Conservation (phyloP, 2,329 filamentous ascomycete genomes). For the Rachicladosporium sp. region DNA sequence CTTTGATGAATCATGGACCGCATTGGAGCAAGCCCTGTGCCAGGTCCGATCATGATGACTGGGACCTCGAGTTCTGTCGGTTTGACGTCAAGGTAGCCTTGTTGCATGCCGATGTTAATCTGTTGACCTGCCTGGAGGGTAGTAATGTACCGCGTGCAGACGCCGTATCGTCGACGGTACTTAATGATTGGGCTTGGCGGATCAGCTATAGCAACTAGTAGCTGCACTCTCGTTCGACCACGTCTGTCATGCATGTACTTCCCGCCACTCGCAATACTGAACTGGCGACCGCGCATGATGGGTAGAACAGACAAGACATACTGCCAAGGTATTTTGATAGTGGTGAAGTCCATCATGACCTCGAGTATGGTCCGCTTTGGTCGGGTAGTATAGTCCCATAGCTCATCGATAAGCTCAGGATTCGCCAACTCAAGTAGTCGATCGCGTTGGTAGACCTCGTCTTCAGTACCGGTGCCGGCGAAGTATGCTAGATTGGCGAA, state of each 20-base stretch:
- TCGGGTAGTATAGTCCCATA: constrained; percentile 90
- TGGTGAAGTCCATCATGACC: constrained; percentile 79
- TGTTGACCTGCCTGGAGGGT: constrained; percentile 45
- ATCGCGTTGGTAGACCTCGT: constrained; percentile 50
- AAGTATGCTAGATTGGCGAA: constrained; percentile 69
- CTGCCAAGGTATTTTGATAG: constrained; percentile 67
- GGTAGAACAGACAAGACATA: constrained; percentile 65
- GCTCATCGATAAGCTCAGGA: constrained; percentile 71
- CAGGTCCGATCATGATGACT: constrained; percentile 67
- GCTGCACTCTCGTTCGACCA: constrained; percentile 19
- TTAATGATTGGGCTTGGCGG: constrained; percentile 59
- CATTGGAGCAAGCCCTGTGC: constrained; percentile 78
- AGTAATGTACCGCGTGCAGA: constrained; percentile 80
- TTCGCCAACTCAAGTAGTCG: constrained; percentile 73
- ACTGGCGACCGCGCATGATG: constrained; percentile 73
- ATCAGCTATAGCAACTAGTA: constrained; percentile 24
- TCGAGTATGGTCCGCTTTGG: constrained; percentile 85
- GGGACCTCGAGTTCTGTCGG: constrained; percentile 41
- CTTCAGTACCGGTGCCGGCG: constrained; percentile 48
- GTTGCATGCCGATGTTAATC: constrained; percentile 47
- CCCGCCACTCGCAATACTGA: constrained; percentile 77
- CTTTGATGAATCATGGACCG: constrained; percentile 71
- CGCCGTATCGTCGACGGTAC: constrained; percentile 75
- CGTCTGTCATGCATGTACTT: constrained; percentile 17
- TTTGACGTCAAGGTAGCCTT: constrained; percentile 40